These are phyloP conservation scores for Scenedesmus sp. DNA, from an alignment of 163 green algal species.

Conservation along the genomic window DNA sequence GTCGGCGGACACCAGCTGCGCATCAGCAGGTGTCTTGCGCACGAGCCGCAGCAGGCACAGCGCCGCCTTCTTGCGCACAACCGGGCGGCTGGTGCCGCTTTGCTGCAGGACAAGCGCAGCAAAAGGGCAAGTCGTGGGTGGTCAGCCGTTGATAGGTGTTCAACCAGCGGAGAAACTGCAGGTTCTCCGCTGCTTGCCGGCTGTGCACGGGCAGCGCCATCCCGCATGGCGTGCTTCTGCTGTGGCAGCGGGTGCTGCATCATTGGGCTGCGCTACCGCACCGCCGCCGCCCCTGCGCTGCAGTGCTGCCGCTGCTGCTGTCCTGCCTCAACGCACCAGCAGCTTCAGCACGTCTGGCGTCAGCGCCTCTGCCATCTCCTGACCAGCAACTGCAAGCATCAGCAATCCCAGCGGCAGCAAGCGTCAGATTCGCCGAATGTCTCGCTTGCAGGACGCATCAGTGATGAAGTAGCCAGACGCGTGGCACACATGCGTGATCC, in stretches of 20 bases:
- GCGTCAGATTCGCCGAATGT: not conserved
- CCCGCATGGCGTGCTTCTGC: not conserved
- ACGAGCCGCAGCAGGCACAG: slow-evolving; percentile 96
- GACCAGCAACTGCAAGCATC: slow-evolving; percentile 88
- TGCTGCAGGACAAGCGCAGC: slow-evolving; percentile 58
- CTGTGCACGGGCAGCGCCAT: not conserved
- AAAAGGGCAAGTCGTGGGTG: no score
- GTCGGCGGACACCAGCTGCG: slow-evolving; percentile 64
- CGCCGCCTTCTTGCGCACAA: slow-evolving; percentile 98
- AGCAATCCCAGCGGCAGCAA: not conserved
- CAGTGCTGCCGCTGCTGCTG: not conserved
- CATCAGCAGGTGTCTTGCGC: slow-evolving; percentile 90
- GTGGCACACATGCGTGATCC: no score
- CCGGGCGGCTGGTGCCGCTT: slow-evolving; percentile 82
- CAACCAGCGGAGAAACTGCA: not conserved
- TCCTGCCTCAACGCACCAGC: slow-evolving; percentile 71
- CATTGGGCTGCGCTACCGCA: not conserved
- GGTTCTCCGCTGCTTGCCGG: not conserved
- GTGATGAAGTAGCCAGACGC: no score
- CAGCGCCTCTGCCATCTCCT: slow-evolving; percentile 96
- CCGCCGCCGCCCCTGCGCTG: not conserved
- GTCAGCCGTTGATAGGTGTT: not conserved
- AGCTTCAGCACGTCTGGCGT: slow-evolving; percentile 94
- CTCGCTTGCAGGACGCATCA: no score
- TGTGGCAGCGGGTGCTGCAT: not conserved